phyloP scores from a whole-genome alignment of 1,139 yeast species.

The Yamadazyma sp. region DNA sequence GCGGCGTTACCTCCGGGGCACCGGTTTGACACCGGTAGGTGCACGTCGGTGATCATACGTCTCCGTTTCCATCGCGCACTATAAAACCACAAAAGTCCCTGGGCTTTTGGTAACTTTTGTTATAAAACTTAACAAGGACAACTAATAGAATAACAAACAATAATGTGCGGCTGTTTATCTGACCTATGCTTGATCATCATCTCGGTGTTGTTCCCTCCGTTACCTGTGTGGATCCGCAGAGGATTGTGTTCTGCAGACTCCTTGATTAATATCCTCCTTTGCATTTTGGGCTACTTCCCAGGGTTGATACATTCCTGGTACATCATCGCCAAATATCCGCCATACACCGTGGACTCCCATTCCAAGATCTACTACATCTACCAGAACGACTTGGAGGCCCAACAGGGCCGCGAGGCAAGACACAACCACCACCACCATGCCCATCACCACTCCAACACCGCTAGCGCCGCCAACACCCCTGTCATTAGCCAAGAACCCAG shows the following conservation, averaged over 20 bases:
- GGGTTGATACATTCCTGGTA: slow-evolving; percentile 71
- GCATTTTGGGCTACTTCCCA: slow-evolving; percentile 64
- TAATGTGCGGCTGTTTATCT: slow-evolving; percentile 32
- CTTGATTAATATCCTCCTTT: slow-evolving; percentile 56
- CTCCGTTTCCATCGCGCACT: no score
- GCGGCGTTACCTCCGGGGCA: slow-evolving; percentile 1
- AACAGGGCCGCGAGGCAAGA: slow-evolving; percentile 15
- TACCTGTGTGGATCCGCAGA: slow-evolving; percentile 69
- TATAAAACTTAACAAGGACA: no score
- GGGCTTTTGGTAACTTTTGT: no score
- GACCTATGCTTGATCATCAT: slow-evolving; percentile 59
- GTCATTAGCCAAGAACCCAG: slow-evolving; percentile 13
- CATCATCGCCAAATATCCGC: slow-evolving; percentile 52
- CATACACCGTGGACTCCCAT: slow-evolving; percentile 22
- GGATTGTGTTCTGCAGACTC: slow-evolving; percentile 66
- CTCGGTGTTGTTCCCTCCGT: slow-evolving; percentile 67
- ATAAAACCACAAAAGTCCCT: no score
- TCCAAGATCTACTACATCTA: slow-evolving; percentile 34
- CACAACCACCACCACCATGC: slow-evolving; percentile 24
- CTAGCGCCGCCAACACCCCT: slow-evolving; percentile 10
- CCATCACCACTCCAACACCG: slow-evolving; percentile 25
- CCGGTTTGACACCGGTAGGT: slow-evolving; percentile 1
- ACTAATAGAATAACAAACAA: not conserved
- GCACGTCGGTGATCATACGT: not conserved
- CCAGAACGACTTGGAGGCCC: slow-evolving; percentile 31